A percentile compares a stretch with the other conserved stretches of the same genome.
Conservation (phyloP, 139 green algal species). For the Gonium pectorale region DNA sequence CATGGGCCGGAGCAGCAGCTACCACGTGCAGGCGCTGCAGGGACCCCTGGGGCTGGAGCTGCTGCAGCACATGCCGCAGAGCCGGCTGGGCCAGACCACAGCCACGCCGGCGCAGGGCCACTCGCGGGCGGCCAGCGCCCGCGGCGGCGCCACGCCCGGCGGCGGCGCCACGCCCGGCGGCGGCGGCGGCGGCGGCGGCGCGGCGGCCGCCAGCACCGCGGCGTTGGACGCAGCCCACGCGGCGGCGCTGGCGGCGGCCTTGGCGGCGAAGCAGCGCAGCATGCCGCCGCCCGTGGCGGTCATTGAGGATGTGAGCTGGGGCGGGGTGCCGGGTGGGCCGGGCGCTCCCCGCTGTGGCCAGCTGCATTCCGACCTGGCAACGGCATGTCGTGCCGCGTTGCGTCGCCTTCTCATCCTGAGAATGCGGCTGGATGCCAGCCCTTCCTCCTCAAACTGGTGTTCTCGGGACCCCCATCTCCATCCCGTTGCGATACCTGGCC, state of each 20-base stretch:
- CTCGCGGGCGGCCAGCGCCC: background rate
- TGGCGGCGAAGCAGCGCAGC: background rate
- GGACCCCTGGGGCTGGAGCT: no score
- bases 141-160: background rate
- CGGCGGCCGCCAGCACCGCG: background rate
- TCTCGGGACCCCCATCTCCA: no score
- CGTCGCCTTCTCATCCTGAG: no score
- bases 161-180: background rate
- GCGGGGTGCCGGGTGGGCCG: no score
- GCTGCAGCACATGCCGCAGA: conserved; percentile 4
- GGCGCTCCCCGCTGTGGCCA: no score
- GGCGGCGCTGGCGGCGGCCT: background rate
- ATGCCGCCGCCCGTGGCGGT: background rate
- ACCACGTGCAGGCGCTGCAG: background rate
- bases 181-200: background rate
- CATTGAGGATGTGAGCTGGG: conserved; percentile 5
- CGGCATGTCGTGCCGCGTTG: no score
- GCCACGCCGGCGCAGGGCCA: no score
- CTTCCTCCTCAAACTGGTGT: no score
- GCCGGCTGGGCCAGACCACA: conserved; percentile 14
- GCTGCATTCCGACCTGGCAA: no score
- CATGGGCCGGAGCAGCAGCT: background rate
- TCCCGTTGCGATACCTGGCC: no score
- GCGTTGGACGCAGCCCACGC: background rate
- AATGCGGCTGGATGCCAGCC: no score